Base-by-base conservation (phyloP, 371 early-diverging fungal genomes). In the Coemansia sp. region DNA sequence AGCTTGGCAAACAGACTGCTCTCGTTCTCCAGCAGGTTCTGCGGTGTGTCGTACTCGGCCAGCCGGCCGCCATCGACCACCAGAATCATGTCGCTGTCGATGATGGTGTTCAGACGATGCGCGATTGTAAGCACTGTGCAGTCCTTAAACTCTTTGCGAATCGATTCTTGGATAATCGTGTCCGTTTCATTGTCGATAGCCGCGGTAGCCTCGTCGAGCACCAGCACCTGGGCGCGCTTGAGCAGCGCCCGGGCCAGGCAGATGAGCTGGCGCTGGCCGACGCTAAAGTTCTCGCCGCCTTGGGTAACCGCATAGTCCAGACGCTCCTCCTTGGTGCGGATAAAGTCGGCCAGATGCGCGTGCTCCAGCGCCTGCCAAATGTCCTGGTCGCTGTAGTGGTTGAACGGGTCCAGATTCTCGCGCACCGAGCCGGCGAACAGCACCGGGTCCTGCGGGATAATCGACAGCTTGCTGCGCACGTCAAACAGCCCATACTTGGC, bases 151-250 rank as follows among this genome's bases (percentile, higher is more conserved):
- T 92, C 89, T n/a, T 76, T 64, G 16, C 97, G 91, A 58, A 98
- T 94, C 1, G 94, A 93, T 60, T 86, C 77, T 74, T 96, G 97
- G 57, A 96, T 94, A 55, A 90, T 67, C 48, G 62, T 64, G 72
- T 87, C 94, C 0, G 94, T 89, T 56, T 86, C 87, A 48, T 87
- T 85, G 77, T 98, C 97, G 58, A 98, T 86, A 11, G 88, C 84
- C 11, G 96, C 90, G 2, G 92, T 92, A n/a, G 94, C 94, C 82
- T 98, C 98, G 75, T 97, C 98, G 66, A 98, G 69, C 5, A 94
- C 75, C 51, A 95, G 79, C 9, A 94, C 79, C 7, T 80, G 82
- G 5, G 90, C 83, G 29, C 84, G 83, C 47, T 88, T 84, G 36
- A 94, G 81, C 14, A 95, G 75, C 0, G 94, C 93, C 52, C 96